Base-by-base conservation (phyloP, 2,329 filamentous ascomycete species). In the Penicillium oxalicum region DNA sequence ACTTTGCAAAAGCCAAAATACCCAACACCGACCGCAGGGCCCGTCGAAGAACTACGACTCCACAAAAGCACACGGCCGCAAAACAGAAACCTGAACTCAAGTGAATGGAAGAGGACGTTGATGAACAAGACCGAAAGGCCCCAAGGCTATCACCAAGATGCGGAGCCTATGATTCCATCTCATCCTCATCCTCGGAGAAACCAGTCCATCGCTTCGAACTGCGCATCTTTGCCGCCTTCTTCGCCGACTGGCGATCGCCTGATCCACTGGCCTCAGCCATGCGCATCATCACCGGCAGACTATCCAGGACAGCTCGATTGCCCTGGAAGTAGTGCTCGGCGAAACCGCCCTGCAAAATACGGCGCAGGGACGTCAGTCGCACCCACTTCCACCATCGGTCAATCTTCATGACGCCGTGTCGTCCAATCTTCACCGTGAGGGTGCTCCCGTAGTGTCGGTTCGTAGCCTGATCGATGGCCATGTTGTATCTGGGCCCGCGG, bases 301-400 rank as follows among this genome's bases (percentile, higher is more conserved):
- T 78, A 44, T 83, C 76, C 52, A 82, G 76, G 4, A 86, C 77
- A 13, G 80, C 76, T 51, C 77, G 73, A 59, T 85, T 85, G 39
- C 75, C 71, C 60, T 82, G 76, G 45, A 65, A 72, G 61, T 83
- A 85, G 67, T 86, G 82, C 44, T 75, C 74, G 40, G 81, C 66
- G 55, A 86, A 83, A 0, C 82, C 82, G 11, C 79, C 77, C 49
- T 80, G 78, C 36, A 87, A 68, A 28, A 83, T 70, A 35, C 83
- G 69, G 60, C 81, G 77, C 45, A 88, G 67, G 3, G 78, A 77
- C 51, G 82, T 79, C 44, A 87, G 67, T 28, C 83, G 74, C 56
- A 81, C 74, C 58, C 86, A 71, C 66, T 88, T 88, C 84, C 84
- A 88, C 85, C 85, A 88, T 55, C 78, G 77, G 65, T 88, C 83